These are phyloP conservation scores for Inga oerstediana DNA, from an alignment of 306 rosid genomes.

Conservation along the genomic window DNA sequence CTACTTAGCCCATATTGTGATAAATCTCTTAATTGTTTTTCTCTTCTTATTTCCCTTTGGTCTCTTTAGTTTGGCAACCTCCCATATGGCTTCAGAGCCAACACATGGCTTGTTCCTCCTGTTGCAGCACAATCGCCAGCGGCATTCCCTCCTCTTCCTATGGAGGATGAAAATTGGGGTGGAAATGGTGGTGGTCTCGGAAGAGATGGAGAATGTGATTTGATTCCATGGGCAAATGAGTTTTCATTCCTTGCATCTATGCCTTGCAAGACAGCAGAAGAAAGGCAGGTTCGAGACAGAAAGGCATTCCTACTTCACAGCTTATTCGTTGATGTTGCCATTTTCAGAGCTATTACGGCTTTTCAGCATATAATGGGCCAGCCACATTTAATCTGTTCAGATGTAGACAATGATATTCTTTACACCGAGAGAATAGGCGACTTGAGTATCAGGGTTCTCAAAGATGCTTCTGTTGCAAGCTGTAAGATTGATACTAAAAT, in stretches of 20 bases:
- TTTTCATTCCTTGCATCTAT: conserved; percentile 80
- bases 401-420: conserved; percentile 48
- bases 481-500: conserved; percentile 87
- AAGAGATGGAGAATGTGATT: conserved; percentile 73
- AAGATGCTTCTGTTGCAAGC: conserved; percentile 83
- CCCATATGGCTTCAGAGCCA: conserved; percentile 92
- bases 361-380: conserved; percentile 62
- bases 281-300: conserved; percentile 92
- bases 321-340: conserved; percentile 87
- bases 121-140: conserved; percentile 69
- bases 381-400: conserved; percentile 37
- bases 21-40: conserved; percentile 13
- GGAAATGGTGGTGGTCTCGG: conserved; percentile 98
- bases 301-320: conserved; percentile 95
- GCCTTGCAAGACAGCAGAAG: conserved; percentile 94
- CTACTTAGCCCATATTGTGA: conserved; percentile 2
- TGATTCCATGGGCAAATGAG: conserved; percentile 87
- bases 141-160: conserved; percentile 74
- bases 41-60: conserved; percentile 15
- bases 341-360: conserved; percentile 76
- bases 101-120: conserved; percentile 99
- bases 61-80: conserved; percentile 89
- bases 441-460: conserved; percentile 67
- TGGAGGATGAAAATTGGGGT: conserved; percentile 92
- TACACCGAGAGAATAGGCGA: conserved; percentile 71